A percentile compares a stretch with the other conserved stretches of the same genome.
phyloP scores from a whole-genome alignment of 2,329 filamentous ascomycete genomes.

The Stagonosporopsis rhizophila region DNA sequence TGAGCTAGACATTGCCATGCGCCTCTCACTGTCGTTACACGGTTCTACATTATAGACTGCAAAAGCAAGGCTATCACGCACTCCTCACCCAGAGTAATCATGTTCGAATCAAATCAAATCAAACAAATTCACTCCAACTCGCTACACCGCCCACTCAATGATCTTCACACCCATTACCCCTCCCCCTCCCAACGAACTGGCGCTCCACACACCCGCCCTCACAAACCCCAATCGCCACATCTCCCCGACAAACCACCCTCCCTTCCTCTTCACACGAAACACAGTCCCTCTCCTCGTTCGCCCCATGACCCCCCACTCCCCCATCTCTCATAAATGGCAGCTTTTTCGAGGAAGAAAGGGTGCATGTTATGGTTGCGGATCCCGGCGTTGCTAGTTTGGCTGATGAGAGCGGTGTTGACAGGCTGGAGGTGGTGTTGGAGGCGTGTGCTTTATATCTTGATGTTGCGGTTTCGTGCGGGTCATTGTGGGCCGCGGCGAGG shows the following conservation, averaged over 20 bases:
- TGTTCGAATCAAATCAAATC: too few relatives aligned
- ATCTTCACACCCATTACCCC: not conserved
- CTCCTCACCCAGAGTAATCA: too few relatives aligned
- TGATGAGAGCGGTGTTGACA: not conserved
- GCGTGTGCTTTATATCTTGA: not conserved
- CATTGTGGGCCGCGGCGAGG: not conserved
- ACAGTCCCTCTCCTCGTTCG: not conserved
- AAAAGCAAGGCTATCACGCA: not conserved
- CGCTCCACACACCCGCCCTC: not conserved
- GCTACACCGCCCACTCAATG: not conserved
- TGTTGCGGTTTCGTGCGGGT: not conserved
- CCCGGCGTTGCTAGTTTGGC: not conserved
- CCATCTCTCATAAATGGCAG: not conserved
- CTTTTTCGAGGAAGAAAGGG: not conserved
- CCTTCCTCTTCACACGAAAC: not conserved
- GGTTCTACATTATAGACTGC: not conserved
- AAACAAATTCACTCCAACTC: too few relatives aligned
- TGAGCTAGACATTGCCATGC: not conserved
- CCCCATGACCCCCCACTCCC: not conserved
- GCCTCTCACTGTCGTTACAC: not conserved
- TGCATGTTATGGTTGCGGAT: not conserved
- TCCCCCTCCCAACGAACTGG: not conserved
- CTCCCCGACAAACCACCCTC: not conserved
- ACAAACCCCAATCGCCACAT: slow-evolving; percentile 5
- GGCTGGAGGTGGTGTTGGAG: not conserved